Conservation (phyloP, 805 yeast genomes). For the Candida mattraensis region DNA sequence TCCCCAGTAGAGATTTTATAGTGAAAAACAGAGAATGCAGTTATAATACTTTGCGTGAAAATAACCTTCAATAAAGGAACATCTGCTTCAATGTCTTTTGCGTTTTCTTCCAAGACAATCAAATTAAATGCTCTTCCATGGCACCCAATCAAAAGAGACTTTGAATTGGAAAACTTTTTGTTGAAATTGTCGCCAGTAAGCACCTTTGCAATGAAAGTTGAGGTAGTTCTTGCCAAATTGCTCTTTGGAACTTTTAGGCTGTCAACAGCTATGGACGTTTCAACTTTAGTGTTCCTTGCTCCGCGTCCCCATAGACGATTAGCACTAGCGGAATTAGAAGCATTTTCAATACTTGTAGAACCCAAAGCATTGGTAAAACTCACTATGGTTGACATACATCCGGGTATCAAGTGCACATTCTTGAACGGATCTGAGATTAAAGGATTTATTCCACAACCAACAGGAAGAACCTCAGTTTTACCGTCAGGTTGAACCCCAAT, state of each 20-base stretch:
- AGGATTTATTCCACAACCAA: slow-evolving; percentile 57
- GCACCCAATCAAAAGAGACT: slow-evolving; percentile 41
- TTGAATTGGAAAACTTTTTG: slow-evolving; percentile 29
- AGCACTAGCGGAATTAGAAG: slow-evolving; percentile 1
- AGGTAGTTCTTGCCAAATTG: slow-evolving; percentile 32
- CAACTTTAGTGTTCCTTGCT: slow-evolving; percentile 8
- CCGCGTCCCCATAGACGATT: slow-evolving; percentile 16
- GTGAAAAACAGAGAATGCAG: slow-evolving; percentile 38
- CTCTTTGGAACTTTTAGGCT: slow-evolving; percentile 32
- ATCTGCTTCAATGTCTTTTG: slow-evolving; percentile 42
- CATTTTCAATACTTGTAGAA: background rate
- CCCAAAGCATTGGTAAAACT: slow-evolving; percentile 19
- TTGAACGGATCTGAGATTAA: slow-evolving; percentile 52
- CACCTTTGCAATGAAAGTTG: slow-evolving; percentile 36
- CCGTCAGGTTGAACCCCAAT: slow-evolving; percentile 34
- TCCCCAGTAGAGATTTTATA: slow-evolving; percentile 27
- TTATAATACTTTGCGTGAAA: slow-evolving; percentile 39
- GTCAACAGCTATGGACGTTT: slow-evolving; percentile 13
- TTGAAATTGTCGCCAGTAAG: slow-evolving; percentile 32
- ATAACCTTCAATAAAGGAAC: slow-evolving; percentile 45
- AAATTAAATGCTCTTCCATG: slow-evolving; percentile 53
- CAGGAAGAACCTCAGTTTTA: slow-evolving; percentile 36
- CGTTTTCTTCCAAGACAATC: slow-evolving; percentile 37
- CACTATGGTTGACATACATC: slow-evolving; percentile 40
- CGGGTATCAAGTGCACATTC: slow-evolving; percentile 54